Conservation (phyloP, 116 monocot genomes). For the Cymodocea nodosa region DNA sequence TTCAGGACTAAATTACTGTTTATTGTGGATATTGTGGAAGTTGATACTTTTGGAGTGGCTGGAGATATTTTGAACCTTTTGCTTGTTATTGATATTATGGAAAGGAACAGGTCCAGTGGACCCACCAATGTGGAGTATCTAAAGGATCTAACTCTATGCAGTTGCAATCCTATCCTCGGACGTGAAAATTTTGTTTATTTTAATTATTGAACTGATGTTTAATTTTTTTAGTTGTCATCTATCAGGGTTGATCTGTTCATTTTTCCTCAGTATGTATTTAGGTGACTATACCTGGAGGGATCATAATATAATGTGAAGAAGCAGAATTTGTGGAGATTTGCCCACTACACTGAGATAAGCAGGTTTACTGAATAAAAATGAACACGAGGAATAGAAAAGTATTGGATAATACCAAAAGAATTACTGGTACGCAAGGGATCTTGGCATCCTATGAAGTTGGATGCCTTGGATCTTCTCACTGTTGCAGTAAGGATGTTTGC, state of each 20-base stretch:
- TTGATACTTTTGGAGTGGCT: no score
- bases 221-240: neutral
- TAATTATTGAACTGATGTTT: neutral
- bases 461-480: constrained; percentile 1
- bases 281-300: neutral
- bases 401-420: constrained; percentile 31
- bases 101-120: no score
- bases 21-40: no score
- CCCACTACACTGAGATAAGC: neutral
- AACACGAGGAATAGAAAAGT: constrained; percentile 48
- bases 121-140: no score
- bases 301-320: neutral
- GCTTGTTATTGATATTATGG: no score
- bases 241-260: neutral
- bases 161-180: no score
- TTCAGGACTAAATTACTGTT: no score
- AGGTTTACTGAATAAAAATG: constrained; percentile 37
- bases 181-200: neutral
- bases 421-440: constrained; percentile 29
- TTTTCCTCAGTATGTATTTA: constrained; percentile 4
- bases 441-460: constrained; percentile 2
- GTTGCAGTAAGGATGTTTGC: constrained; percentile 2
- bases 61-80: no score
- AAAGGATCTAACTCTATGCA: no score
- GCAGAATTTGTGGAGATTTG: neutral